Base-by-base conservation (phyloP, 768 basidiomycete species). In the Rubroboletus satanas region DNA sequence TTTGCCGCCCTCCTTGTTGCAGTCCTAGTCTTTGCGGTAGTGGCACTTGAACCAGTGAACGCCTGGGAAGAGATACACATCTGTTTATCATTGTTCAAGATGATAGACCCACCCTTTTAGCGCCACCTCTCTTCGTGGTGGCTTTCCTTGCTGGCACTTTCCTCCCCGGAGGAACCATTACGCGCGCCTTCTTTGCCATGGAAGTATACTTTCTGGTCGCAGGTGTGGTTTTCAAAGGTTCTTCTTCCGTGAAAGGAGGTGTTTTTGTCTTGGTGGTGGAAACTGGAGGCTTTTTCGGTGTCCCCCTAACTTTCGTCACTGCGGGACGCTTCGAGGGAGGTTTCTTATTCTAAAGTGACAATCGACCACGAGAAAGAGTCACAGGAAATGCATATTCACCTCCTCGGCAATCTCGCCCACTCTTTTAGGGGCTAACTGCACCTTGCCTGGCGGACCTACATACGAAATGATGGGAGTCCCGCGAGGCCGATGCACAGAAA, bases 391-490 rank as follows among this genome's bases (percentile, higher is more conserved):
- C 18, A 35, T 36, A 11, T 44, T 33, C 31, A 61, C 66, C 52
- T 70, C 58, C 28, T 60, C 57, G n/a, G 55, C 31, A 41, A 44
- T 54, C 41, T 53, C 56, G 5, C 10, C 43, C 28, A 14, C 31
- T 29, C 43, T 54, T 38, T 52, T 47, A 35, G 69, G 61, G 15
- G 66, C 42, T 33, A 70, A 39, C 43, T 59, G 68, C 10, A 70
- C 57, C 51, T 70, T 68, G 26, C 66, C 66, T 7, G 64, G 66
- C 23, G 66, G 59, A 23, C 67, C 69, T 68, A 35, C 21, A 33
- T 8, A 38, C 7, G 17, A 47, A 23, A 5, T 21, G 7, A 28
- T 47, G 17, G 38, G 10, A 26, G 35, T 35, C 5, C 7, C 2
- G 3, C 3, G 4, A 3, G n/a, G 26, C 11, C 5, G 6, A 47